Evolutionary conservation across 1,284 basidiomycete species (phyloP).

Genomic region (Ceratobasidium sp.): DNA sequence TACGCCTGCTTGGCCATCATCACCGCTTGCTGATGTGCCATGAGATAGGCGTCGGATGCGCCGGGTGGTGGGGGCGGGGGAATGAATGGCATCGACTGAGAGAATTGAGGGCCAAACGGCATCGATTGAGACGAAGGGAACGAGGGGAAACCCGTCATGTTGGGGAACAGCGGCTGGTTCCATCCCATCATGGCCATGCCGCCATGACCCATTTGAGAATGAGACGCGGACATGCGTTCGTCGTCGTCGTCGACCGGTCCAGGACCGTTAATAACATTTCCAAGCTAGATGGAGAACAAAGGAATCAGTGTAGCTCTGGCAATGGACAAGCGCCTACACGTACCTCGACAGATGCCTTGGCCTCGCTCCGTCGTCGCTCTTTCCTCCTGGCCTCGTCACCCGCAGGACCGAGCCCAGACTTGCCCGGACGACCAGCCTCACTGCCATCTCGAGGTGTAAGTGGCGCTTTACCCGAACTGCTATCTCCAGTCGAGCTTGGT

Average conservation of each 20-base stretch:
- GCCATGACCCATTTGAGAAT: neutral
- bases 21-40: conserved; percentile 82
- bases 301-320: neutral
- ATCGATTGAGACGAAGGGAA: conserved; percentile 7
- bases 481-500: conserved; percentile 69
- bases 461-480: conserved; percentile 72
- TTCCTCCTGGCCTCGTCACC: conserved; percentile 50
- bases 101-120: neutral
- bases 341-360: conserved; percentile 81
- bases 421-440: conserved; percentile 57
- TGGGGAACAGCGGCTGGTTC: conserved; percentile 26
- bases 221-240: conserved; percentile 9
- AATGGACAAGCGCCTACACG: conserved; percentile 43
- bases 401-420: conserved; percentile 49
- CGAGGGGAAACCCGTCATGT: conserved; percentile 1
- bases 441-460: conserved; percentile 77
- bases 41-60: conserved; percentile 60
- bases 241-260: conserved; percentile 65
- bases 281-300: conserved; percentile 60
- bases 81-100: conserved; percentile 7
- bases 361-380: conserved; percentile 74
- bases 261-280: conserved; percentile 78
- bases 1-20: conserved; percentile 82
- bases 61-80: conserved; percentile 47
- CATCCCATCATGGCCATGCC: conserved; percentile 35